These are phyloP conservation scores for Populus hybrid DNA, from an alignment of 441 rosid species.

Conservation along the genomic window DNA sequence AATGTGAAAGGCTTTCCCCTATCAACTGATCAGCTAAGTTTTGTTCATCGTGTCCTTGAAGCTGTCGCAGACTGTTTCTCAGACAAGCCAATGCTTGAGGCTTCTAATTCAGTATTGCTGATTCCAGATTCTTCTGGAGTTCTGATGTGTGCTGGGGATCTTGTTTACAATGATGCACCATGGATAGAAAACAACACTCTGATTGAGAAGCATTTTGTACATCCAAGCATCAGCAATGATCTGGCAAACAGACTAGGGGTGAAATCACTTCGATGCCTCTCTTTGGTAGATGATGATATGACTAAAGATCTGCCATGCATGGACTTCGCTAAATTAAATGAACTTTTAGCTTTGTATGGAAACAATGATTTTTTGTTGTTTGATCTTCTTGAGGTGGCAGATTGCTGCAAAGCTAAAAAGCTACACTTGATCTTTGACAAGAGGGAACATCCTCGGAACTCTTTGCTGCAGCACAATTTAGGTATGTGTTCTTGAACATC, in stretches of 20 bases:
- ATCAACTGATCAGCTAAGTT: constrained; percentile 70
- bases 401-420: constrained; percentile 87
- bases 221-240: constrained; percentile 78
- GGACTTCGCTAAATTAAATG: constrained; percentile 78
- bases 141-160: constrained; percentile 62
- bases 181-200: constrained; percentile 83
- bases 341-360: constrained; percentile 76
- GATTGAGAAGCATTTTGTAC: constrained; percentile 75
- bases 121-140: constrained; percentile 78
- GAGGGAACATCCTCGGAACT: constrained; percentile 86
- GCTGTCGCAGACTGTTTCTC: constrained; percentile 73
- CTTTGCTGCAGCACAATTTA: constrained; percentile 90
- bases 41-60: constrained; percentile 86
- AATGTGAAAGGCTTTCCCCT: constrained; percentile 63
- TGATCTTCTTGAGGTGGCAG: constrained; percentile 98
- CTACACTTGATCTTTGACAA: constrained; percentile 85
- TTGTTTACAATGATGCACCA: constrained; percentile 98
- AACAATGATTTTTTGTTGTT: constrained; percentile 79
- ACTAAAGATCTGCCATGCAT: constrained; percentile 94
- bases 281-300: constrained; percentile 80
- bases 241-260: constrained; percentile 86
- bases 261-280: constrained; percentile 82
- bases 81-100: constrained; percentile 54
- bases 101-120: constrained; percentile 50
- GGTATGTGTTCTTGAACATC: constrained; percentile 41